Conservation (phyloP, 1,284 basidiomycete species). For the Stereum hirsutum region DNA sequence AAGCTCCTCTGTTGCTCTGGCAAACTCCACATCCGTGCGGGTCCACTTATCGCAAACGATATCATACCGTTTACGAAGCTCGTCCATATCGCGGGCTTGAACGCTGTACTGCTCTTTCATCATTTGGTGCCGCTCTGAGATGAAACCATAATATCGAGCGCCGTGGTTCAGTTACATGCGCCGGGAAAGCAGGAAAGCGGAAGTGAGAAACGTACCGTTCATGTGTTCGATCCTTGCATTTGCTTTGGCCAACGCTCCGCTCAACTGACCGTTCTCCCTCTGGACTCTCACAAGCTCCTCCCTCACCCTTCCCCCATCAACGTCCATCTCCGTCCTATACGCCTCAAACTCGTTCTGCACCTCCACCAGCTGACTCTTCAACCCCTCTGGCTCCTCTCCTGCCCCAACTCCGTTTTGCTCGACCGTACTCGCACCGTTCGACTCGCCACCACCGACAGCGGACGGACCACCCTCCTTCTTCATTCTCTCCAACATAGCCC, state of each 20-base stretch:
- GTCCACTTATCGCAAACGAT: conserved; percentile 62
- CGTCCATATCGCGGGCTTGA: conserved; percentile 51
- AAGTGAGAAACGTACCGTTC: conserved; percentile 40
- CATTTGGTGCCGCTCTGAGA: conserved; percentile 56
- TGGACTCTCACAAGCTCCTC: conserved; percentile 63
- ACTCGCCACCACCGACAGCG: conserved; percentile 26
- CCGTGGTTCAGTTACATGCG: background rate
- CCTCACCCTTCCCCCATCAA: conserved; percentile 60
- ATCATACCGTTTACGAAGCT: conserved; percentile 53
- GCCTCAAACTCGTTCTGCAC: conserved; percentile 70
- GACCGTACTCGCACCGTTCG: conserved; percentile 8
- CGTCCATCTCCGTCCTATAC: conserved; percentile 70
- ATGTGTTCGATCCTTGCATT: conserved; percentile 73
- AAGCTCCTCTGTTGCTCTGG: conserved; percentile 56
- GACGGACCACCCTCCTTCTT: conserved; percentile 21
- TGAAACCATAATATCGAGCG: background rate
- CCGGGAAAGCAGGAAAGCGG: too few species aligned
- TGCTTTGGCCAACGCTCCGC: conserved; percentile 68
- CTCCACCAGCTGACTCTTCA: conserved; percentile 54
- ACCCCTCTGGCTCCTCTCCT: conserved; percentile 15
- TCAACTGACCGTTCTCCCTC: conserved; percentile 57
- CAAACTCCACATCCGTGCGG: conserved; percentile 56
- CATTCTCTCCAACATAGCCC: conserved; percentile 56
- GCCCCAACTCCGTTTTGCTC: background rate
- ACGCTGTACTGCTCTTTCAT: conserved; percentile 50